Percentiles rank a stretch among this genome's conserved stretches.
phyloP scores from a whole-genome alignment of 192 early-diverging fungal species.

The Thoreauomyces humboldtii region DNA sequence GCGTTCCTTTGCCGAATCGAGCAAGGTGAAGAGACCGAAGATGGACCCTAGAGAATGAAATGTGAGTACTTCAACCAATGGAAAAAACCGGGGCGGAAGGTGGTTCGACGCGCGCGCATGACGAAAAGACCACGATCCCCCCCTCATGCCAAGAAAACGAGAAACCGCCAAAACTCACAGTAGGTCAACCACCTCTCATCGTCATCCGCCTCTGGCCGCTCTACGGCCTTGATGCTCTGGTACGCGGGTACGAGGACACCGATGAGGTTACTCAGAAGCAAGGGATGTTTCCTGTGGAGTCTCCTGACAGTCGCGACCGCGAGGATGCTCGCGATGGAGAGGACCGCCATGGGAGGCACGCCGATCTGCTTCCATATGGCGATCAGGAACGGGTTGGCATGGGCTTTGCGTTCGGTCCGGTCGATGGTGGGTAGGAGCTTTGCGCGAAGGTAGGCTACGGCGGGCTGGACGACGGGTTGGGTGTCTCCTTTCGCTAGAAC shows the following conservation, averaged over 20 bases:
- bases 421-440: conserved; percentile 7
- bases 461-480: background rate
- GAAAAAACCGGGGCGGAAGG: conserved; percentile 1
- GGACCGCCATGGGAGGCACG: conserved; percentile 38
- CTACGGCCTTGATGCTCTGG: conserved; percentile 40
- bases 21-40: conserved; percentile 45
- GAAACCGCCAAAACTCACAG: conserved; percentile 52
- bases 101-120: background rate
- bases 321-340: conserved; percentile 13
- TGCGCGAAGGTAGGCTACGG: conserved; percentile 10
- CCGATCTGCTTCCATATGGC: conserved; percentile 26
- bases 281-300: conserved; percentile 30
- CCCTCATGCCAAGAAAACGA: no score
- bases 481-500: background rate
- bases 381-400: conserved; percentile 35
- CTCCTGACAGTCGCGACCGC: conserved; percentile 27
- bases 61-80: conserved; percentile 55
- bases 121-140: no score
- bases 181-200: conserved; percentile 56
- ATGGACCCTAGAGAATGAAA: conserved; percentile 41
- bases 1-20: conserved; percentile 31
- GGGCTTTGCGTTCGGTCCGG: conserved; percentile 17
- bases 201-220: conserved; percentile 44
- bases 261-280: conserved; percentile 40
- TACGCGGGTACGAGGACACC: conserved; percentile 46